Base-by-base conservation (phyloP, 257 asterid species). In the Gardenia jasminoides region DNA sequence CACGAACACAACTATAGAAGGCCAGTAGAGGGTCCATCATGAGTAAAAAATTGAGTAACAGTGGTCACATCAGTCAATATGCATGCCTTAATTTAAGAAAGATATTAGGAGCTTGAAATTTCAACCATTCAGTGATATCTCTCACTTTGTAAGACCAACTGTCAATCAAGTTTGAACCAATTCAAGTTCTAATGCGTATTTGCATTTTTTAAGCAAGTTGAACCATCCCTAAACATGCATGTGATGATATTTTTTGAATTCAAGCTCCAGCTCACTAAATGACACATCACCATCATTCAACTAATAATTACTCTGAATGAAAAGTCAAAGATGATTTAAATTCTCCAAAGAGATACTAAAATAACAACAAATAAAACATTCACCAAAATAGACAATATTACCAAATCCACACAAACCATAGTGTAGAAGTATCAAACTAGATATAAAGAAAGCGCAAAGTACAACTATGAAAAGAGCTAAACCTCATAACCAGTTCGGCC, bases 1-100 rank as follows among this genome's bases (percentile, higher is more conserved):
- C 97, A 82, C 79, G 88, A 80, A 52, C 89, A 82, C 84, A 88
- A 86, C 98, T 90, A 93, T 83, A 88, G 85, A 89, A 90, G 92
- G 89, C 90, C 89, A 88, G 86, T 78, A 85, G 82, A 88, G 77
- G 83, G 82, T 84, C 77, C 87, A 75, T 78, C 26, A 89, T 90
- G 84, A 87, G 94, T 81, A 72, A 74, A 78, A 70, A 47, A 54
- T 54, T 16, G n/a, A 81, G 44, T 62, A 78, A 36, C 62, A 66
- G 75, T 66, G 30, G 67, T 75, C 78, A 80, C 39, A 72, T n/a
- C 70, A 80, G 52, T 70, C 76, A 70, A 69, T 17, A 82, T 24
- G 73, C 80, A 80, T 73, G 72, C 66, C 77, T 48, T 69, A 41
- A 50, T 33, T 74, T 52, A 56, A 58, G 75, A 58, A 59, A 43